A percentile compares a stretch with the other conserved stretches of the same genome.
Conservation (phyloP, 331 rosid species). For the Ulmus americana region DNA sequence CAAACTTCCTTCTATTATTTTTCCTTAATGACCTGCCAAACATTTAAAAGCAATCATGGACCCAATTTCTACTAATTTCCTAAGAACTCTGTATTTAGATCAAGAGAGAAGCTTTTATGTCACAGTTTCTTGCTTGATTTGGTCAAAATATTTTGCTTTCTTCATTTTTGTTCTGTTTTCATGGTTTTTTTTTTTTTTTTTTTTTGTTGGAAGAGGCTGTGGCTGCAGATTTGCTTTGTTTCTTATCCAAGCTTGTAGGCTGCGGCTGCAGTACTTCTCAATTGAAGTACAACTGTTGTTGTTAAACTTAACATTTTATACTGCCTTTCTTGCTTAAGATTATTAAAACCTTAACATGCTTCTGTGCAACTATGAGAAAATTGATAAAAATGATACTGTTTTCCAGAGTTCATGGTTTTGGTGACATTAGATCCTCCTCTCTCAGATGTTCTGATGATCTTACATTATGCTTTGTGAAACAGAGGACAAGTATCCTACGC, state of each 20-base stretch:
- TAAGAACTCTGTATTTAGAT: background rate
- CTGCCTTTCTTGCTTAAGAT: background rate
- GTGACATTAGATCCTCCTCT: background rate
- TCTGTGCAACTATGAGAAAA: background rate
- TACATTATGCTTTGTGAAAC: constrained; percentile 16
- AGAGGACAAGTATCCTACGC: constrained; percentile 54
- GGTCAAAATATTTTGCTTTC: too few species aligned
- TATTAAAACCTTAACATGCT: background rate
- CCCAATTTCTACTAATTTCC: background rate
- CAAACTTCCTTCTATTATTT: background rate
- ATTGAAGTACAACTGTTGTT: too few species aligned
- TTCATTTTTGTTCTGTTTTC: too few species aligned
- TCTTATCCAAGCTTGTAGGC: too few species aligned
- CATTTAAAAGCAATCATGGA: background rate
- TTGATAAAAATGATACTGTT: background rate
- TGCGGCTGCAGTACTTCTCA: too few species aligned
- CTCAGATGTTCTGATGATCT: background rate
- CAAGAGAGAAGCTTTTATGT: background rate
- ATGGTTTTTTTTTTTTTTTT: too few species aligned
- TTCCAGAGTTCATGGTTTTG: background rate
- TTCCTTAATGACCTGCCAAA: background rate
- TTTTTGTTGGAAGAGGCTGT: too few species aligned
- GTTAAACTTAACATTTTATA: too few species aligned
- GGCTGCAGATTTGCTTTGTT: too few species aligned
- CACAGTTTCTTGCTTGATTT: background rate